Evolutionary conservation across 805 yeast genomes (phyloP).

Genomic region (Candida hispaniensis): DNA sequence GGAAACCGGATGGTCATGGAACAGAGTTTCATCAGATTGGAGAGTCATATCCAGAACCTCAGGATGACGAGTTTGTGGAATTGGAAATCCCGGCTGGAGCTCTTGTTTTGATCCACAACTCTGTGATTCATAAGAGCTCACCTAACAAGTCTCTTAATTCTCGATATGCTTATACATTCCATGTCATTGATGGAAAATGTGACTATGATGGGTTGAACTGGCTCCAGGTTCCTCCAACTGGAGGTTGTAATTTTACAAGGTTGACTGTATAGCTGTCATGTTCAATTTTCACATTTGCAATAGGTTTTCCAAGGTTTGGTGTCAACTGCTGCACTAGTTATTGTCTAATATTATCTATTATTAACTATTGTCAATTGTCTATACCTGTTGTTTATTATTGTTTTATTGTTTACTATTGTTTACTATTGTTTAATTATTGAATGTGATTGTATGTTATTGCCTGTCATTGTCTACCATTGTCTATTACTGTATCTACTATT

Average conservation of each 20-base stretch:
- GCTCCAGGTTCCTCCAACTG: slow-evolving; percentile 67
- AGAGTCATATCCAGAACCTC: slow-evolving; percentile 27
- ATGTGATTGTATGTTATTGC: too few relatives aligned
- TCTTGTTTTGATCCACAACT: slow-evolving; percentile 57
- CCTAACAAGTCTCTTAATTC: slow-evolving; percentile 44
- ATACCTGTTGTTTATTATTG: too few relatives aligned
- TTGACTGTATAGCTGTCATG: too few relatives aligned
- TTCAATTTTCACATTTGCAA: too few relatives aligned
- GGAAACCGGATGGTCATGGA: slow-evolving; percentile 34
- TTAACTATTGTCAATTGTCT: too few relatives aligned
- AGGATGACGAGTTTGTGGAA: slow-evolving; percentile 36
- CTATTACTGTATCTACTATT: too few relatives aligned
- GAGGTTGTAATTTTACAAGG: slow-evolving; percentile 47
- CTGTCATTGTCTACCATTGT: too few relatives aligned
- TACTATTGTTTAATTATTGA: too few relatives aligned
- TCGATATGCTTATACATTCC: slow-evolving; percentile 71
- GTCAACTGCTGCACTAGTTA: too few relatives aligned
- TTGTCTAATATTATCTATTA: too few relatives aligned
- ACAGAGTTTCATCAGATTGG: slow-evolving; percentile 42
- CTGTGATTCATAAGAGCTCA: slow-evolving; percentile 63
- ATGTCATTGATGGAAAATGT: slow-evolving; percentile 57
- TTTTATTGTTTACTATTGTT: too few relatives aligned
- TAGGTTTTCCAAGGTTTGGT: too few relatives aligned
- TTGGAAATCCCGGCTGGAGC: slow-evolving; percentile 65
- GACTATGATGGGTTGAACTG: slow-evolving; percentile 58